Percentiles rank a stretch among this genome's conserved stretches.
phyloP scores from a whole-genome alignment of 345 rosid species.

The Linum lewisii region DNA sequence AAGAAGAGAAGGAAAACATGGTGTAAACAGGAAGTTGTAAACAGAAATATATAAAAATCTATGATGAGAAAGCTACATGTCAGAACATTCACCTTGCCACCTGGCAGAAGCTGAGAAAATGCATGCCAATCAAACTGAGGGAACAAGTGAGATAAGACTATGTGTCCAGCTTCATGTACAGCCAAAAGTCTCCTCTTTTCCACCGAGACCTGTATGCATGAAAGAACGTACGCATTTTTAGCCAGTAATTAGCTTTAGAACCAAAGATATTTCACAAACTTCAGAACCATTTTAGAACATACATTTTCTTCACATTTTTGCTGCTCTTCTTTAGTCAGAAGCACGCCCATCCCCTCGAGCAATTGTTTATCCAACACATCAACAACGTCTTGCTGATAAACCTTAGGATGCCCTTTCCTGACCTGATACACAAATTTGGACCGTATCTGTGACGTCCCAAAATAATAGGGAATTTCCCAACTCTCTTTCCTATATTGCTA shows the following conservation, averaged over 20 bases:
- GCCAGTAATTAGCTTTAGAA: constrained; percentile 11
- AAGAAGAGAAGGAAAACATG: not conserved
- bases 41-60: too few relatives aligned
- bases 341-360: constrained; percentile 98
- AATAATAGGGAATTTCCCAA: constrained; percentile 6
- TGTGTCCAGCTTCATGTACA: constrained; percentile 94
- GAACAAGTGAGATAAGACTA: constrained; percentile 87
- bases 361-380: constrained; percentile 92
- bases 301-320: constrained; percentile 84
- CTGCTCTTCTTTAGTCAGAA: constrained; percentile 93
- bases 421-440: constrained; percentile 38
- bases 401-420: constrained; percentile 72
- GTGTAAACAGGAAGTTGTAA: not conserved
- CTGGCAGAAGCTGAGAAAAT: constrained; percentile 97
- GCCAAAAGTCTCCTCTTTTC: constrained; percentile 89
- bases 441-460: not conserved
- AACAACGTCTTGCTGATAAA: constrained; percentile 77
- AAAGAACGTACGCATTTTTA: constrained; percentile 6
- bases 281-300: constrained; percentile 13
- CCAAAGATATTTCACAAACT: not conserved
- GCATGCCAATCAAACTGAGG: constrained; percentile 98
- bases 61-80: too few relatives aligned
- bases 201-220: constrained; percentile 47
- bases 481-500: too few relatives aligned
- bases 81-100: constrained; percentile 63